Base-by-base conservation (phyloP, 257 asterid species). In the Solanum etuberosum region DNA sequence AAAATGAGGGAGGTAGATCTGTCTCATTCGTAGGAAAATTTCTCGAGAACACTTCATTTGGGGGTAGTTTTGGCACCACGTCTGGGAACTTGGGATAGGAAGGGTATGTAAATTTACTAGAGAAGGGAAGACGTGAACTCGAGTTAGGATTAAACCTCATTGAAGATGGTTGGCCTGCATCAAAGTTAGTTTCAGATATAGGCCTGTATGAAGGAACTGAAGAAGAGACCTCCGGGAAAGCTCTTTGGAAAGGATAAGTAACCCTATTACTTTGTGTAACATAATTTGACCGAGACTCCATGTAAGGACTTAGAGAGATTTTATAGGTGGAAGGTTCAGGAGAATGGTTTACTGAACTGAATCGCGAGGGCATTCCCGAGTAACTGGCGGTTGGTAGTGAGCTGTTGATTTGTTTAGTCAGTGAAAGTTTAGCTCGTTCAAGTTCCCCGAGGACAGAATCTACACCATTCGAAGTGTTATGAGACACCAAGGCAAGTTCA, bases 361-460 rank as follows among this genome's bases (percentile, higher is more conserved):
- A 88, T 23, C 21, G 88, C 3, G 81, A n/a, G 70, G 88, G 85
- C 11, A 38, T n/a, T 77, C 84, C 88, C 15, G 83, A 43, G 84
- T 40, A 68, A 72, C 72, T 82, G 80, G 85, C 65, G 73, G 76
- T 65, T 48, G 89, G 88, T 18, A 91, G 85, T 9, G 23, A 72
- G 86, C 38, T 70, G 81, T 86, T 57, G 83, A 93, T 90, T 86
- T 93, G 92, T 88, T 92, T 90, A 72, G 88, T 91, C 83, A 96
- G 90, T 13, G 98, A 96, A 21, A 88, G 57, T 87, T 89, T 95
- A 86, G 98, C 98, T 65, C 3, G 92, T 65, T 93, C 93, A 77
- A 96, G 97, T 34, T 94, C 96, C 86, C 90, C 92, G 16, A 96
- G 92, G 85, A 94, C 98, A 78, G 97, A 88, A 59, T 90, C 90